Evolutionary conservation across 345 rosid genomes (phyloP).

Genomic region (Iberis pinnata): DNA sequence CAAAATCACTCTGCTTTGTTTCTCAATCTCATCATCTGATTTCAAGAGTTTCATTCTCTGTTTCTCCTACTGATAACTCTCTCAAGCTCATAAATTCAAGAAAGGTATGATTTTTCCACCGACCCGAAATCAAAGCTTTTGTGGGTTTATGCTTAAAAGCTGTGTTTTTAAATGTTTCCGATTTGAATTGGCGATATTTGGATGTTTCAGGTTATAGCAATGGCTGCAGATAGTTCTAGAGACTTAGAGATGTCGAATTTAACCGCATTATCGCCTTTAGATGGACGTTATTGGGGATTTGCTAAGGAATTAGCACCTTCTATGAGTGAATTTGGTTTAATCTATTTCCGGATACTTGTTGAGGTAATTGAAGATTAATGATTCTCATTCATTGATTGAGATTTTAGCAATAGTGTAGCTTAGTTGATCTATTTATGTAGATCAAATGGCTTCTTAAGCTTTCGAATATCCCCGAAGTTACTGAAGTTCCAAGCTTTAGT

Average conservation of each 20-base stretch:
- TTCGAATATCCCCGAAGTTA: constrained; percentile 62
- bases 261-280: constrained; percentile 84
- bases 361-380: constrained; percentile 42
- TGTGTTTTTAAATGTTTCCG: background rate
- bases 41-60: constrained; percentile 29
- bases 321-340: constrained; percentile 82
- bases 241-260: constrained; percentile 62
- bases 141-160: background rate
- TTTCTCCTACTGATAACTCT: constrained; percentile 2
- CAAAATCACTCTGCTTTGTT: constrained; percentile 14
- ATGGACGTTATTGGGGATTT: constrained; percentile 86
- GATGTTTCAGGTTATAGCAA: constrained; percentile 36
- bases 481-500: constrained; percentile 79
- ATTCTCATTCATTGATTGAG: background rate
- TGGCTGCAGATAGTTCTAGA: constrained; percentile 30
- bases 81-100: constrained; percentile 24
- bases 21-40: constrained; percentile 12
- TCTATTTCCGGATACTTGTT: constrained; percentile 68
- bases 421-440: constrained; percentile 26
- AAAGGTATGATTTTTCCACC: constrained; percentile 30
- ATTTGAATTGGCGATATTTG: constrained; percentile 7
- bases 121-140: too few species aligned
- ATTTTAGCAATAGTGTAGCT: background rate
- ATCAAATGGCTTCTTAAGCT: constrained; percentile 86
- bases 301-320: constrained; percentile 80